phyloP scores from a whole-genome alignment of 148 eudicot genomes.

The Vaccinium macrocarpon region DNA sequence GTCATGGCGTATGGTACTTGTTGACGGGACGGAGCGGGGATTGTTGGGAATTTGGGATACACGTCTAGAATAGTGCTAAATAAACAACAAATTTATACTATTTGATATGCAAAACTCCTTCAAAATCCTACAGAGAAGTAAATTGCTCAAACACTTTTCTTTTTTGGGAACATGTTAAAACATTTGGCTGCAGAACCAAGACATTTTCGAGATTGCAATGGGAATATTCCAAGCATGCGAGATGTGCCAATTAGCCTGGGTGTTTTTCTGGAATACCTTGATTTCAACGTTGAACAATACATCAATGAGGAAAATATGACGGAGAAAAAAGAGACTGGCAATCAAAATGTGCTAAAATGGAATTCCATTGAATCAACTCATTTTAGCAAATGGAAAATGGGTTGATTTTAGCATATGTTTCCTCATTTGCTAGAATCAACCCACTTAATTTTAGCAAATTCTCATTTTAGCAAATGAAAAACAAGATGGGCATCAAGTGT shows the following conservation, averaged over 20 bases:
- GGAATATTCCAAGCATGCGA: background rate
- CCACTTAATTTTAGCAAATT: no score
- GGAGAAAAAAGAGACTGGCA: background rate
- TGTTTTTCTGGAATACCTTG: background rate
- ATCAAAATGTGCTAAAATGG: background rate
- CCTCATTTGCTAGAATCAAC: no score
- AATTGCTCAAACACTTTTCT: no score
- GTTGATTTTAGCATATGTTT: no score
- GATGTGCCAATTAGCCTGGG: no score
- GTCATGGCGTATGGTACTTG: background rate
- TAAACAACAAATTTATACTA: background rate
- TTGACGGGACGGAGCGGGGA: background rate
- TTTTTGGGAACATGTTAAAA: no score
- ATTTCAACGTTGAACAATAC: background rate
- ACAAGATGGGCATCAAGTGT: background rate
- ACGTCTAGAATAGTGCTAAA: background rate
- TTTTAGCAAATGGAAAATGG: no score
- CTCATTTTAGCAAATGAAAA: no score
- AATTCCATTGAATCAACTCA: no score
- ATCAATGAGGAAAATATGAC: background rate
- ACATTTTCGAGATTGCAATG: background rate
- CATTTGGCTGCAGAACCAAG: background rate
- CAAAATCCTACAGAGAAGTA: background rate
- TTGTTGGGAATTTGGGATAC: background rate
- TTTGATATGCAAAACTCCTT: background rate